Evolutionary conservation across 2,329 filamentous ascomycete species (phyloP).

Genomic region (Dactylellina sp.): DNA sequence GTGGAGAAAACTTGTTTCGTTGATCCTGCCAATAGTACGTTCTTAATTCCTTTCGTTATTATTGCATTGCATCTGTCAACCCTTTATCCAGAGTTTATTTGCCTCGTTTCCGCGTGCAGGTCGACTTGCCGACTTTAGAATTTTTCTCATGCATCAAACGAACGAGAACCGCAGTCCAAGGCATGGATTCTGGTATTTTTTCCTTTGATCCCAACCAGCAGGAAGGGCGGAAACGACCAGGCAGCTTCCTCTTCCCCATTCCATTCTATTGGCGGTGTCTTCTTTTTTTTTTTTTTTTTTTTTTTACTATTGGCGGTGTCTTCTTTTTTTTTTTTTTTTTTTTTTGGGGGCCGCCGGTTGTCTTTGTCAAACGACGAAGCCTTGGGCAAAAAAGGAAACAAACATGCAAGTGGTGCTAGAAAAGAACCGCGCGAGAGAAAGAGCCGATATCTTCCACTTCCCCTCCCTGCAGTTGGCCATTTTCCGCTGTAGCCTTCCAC

Average conservation of each 20-base stretch:
- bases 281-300: too few relatives aligned
- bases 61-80: conserved; percentile 43
- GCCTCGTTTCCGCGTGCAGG: conserved; percentile 36
- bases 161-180: conserved; percentile 38
- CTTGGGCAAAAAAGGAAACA: conserved; percentile 47
- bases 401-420: conserved; percentile 41
- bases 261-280: conserved; percentile 12
- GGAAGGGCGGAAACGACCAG: conserved; percentile 1
- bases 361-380: conserved; percentile 50
- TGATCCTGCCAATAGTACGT: conserved; percentile 9
- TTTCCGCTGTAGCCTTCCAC: conserved; percentile 50
- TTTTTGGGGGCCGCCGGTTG: conserved; percentile 54
- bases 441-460: conserved; percentile 54
- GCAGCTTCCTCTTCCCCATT: conserved; percentile 18
- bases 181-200: conserved; percentile 42
- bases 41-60: conserved; percentile 24
- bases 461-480: conserved; percentile 49
- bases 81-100: not conserved
- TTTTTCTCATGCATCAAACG: conserved; percentile 42
- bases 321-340: too few relatives aligned
- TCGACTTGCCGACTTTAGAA: conserved; percentile 51
- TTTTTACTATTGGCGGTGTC: conserved; percentile 13
- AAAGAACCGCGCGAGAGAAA: conserved; percentile 57
- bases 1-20: conserved; percentile 30
- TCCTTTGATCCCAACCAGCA: not conserved